A percentile compares a stretch with the other conserved stretches of the same genome.
phyloP scores from a whole-genome alignment of 176 grass and related monocot genomes.

The Musa troglodytarum region DNA sequence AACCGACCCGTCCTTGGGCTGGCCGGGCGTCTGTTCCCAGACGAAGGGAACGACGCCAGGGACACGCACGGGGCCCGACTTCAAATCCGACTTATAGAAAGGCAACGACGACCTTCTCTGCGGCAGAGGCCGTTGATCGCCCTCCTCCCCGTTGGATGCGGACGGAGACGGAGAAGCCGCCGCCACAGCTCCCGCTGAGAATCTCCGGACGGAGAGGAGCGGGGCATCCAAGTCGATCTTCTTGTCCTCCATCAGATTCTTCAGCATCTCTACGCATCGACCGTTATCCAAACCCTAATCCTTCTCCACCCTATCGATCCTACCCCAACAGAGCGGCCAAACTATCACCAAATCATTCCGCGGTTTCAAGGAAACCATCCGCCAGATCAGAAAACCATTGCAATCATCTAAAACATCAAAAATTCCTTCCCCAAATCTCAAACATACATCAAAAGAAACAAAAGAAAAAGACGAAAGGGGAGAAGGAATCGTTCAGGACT shows the following conservation, averaged over 20 bases:
- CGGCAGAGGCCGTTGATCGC: background rate
- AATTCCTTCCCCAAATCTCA: background rate
- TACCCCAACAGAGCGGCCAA: background rate
- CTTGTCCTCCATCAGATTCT: conserved; percentile 17
- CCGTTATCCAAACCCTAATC: background rate
- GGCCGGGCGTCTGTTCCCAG: conserved; percentile 80
- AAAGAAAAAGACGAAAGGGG: background rate
- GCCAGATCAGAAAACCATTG: background rate
- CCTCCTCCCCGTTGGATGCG: background rate
- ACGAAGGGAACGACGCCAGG: conserved; percentile 74
- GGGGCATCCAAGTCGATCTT: conserved; percentile 74
- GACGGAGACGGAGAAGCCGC: conserved; percentile 24
- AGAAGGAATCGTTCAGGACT: background rate
- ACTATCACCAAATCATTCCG: background rate
- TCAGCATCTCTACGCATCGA: background rate
- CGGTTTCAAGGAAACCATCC: too few relatives aligned
- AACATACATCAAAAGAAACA: background rate
- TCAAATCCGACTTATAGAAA: conserved; percentile 37
- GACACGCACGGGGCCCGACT: conserved; percentile 57
- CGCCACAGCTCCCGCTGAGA: conserved; percentile 22
- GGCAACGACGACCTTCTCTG: conserved; percentile 32
- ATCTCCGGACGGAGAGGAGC: conserved; percentile 54
- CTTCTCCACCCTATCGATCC: background rate
- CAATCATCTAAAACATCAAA: background rate
- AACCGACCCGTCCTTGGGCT: conserved; percentile 56